Conservation (phyloP, 2,329 filamentous ascomycete species). For the Fusarium nelsonii region DNA sequence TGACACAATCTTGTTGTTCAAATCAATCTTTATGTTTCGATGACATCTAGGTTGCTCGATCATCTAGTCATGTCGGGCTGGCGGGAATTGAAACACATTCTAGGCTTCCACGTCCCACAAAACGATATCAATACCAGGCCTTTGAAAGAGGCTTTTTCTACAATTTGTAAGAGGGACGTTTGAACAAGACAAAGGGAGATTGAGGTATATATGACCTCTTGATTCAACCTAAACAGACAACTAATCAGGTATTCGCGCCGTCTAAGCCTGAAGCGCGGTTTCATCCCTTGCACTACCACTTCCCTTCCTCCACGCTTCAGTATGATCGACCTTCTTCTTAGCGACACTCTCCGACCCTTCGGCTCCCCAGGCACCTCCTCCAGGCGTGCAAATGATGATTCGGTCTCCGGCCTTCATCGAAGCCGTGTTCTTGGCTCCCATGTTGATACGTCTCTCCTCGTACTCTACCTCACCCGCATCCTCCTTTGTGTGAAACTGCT, state of each 20-base stretch:
- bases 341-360: slow-evolving; percentile 68
- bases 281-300: slow-evolving; percentile 70
- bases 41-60: background rate
- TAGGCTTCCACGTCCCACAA: background rate
- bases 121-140: background rate
- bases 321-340: slow-evolving; percentile 66
- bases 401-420: slow-evolving; percentile 81
- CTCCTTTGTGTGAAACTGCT: slow-evolving; percentile 53
- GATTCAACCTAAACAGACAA: background rate
- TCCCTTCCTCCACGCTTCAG: slow-evolving; percentile 66
- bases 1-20: background rate
- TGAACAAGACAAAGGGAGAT: background rate
- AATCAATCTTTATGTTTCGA: slow-evolving; percentile 10
- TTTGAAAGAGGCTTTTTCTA: background rate
- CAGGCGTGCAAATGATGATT: slow-evolving; percentile 82
- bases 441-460: slow-evolving; percentile 74
- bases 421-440: slow-evolving; percentile 84
- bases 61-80: background rate
- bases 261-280: slow-evolving; percentile 67
- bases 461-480: slow-evolving; percentile 58
- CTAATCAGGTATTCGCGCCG: background rate
- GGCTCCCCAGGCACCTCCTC: slow-evolving; percentile 81
- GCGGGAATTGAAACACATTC: background rate
- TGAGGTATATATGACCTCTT: background rate
- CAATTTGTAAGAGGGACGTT: background rate